Conservation (phyloP, 1,284 basidiomycete genomes). For the Ceratobasidium papillatum region DNA sequence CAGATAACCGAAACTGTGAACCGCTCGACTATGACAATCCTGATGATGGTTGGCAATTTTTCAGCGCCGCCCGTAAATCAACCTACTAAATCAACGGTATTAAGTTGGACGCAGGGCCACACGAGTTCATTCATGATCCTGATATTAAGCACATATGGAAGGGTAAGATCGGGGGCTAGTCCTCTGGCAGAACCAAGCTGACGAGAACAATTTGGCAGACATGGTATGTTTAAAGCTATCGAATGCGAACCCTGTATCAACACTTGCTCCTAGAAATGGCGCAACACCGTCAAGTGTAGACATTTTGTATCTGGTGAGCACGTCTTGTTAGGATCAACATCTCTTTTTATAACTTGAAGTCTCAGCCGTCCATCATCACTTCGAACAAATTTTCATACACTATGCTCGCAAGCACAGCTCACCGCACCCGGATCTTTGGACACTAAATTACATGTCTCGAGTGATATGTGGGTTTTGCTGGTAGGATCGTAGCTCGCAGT, state of each 20-base stretch:
- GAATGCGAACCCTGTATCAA: background rate
- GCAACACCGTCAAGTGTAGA: conserved; percentile 20
- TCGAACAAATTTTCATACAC: conserved; percentile 8
- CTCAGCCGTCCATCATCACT: conserved; percentile 25
- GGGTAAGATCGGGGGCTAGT: background rate
- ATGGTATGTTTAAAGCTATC: background rate
- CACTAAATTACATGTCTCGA: conserved; percentile 11
- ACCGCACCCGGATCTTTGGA: conserved; percentile 22
- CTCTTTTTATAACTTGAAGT: background rate
- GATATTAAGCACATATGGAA: conserved; percentile 24
- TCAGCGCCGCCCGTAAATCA: background rate
- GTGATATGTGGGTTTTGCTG: conserved; percentile 1
- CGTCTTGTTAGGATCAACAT: background rate
- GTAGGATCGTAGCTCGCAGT: background rate
- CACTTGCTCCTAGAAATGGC: conserved; percentile 11
- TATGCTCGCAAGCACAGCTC: background rate
- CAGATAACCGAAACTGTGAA: conserved; percentile 25
- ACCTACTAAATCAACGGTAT: too few species aligned
- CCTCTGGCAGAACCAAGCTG: background rate
- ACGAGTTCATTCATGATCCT: conserved; percentile 19
- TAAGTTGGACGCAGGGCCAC: conserved; percentile 14
- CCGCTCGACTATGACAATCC: conserved; percentile 12
- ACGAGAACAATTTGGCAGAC: background rate
- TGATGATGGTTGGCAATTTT: background rate
- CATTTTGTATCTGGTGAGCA: conserved; percentile 19